Evolutionary conservation across 108 stramenopile species (phyloP).

Genomic region (Ochromonas danica): DNA sequence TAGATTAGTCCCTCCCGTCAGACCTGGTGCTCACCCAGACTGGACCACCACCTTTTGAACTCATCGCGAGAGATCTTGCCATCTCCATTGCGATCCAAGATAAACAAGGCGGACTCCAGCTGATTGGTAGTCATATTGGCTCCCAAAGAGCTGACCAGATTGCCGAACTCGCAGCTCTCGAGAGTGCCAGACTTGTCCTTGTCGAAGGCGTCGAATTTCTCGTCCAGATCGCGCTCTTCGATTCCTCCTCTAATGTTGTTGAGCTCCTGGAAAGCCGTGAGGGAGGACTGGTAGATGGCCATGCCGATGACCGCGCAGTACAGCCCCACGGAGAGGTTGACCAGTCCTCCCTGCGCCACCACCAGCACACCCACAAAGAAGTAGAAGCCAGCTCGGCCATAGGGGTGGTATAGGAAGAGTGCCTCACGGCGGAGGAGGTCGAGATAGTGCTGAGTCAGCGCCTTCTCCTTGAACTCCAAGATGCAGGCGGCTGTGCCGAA

Average conservation of each 20-base stretch:
- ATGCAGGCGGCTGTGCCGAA: background rate
- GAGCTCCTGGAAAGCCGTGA: background rate
- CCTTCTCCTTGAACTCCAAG: constrained; percentile 24
- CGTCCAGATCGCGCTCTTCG: background rate
- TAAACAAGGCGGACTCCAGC: constrained; percentile 34
- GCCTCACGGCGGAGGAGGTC: background rate
- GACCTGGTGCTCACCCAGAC: background rate
- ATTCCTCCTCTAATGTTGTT: background rate
- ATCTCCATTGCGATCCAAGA: constrained; percentile 37
- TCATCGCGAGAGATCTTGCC: constrained; percentile 36
- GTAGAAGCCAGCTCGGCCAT: constrained; percentile 27
- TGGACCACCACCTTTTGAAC: background rate
- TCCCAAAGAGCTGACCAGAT: constrained; percentile 17
- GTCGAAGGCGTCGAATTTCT: background rate
- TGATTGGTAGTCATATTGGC: background rate
- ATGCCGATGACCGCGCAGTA: background rate
- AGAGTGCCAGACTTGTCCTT: constrained; percentile 22
- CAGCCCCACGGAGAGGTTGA: background rate
- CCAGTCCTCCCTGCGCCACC: background rate
- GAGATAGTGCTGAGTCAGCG: constrained; percentile 5
- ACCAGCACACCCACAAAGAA: constrained; percentile 11
- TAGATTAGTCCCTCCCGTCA: no score
- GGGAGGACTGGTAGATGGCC: background rate
- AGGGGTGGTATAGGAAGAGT: constrained; percentile 22
- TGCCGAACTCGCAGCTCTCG: background rate